These are phyloP conservation scores for Aureobasidium sp. DNA, from an alignment of 2,329 filamentous ascomycete species.

Conservation along the genomic window DNA sequence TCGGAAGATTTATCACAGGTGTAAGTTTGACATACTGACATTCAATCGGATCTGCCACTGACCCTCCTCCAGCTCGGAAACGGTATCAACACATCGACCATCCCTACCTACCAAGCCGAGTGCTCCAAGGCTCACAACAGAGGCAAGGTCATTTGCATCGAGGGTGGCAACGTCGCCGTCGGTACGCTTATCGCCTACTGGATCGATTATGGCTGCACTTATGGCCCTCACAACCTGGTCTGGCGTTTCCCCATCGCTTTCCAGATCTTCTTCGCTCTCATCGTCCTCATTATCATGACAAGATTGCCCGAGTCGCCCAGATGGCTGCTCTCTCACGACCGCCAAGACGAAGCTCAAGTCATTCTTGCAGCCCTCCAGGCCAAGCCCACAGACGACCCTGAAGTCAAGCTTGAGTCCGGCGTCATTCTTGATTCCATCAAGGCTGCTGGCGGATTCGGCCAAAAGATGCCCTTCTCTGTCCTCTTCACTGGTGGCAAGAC, in stretches of 20 bases:
- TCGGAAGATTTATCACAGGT: constrained; percentile 47
- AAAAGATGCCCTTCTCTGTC: constrained; percentile 42
- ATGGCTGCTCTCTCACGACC: constrained; percentile 25
- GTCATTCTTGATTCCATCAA: constrained; percentile 57
- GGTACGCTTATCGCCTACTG: constrained; percentile 48
- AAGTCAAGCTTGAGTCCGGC: constrained; percentile 46
- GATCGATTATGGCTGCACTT: constrained; percentile 38
- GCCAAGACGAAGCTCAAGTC: constrained; percentile 19
- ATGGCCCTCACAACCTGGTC: constrained; percentile 28
- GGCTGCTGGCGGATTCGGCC: constrained; percentile 35
- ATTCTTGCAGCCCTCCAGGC: constrained; percentile 19
- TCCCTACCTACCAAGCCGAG: constrained; percentile 49
- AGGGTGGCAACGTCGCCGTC: constrained; percentile 46
- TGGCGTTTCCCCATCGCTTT: constrained; percentile 37
- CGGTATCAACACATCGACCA: constrained; percentile 50
- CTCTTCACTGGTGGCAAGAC: constrained; percentile 54
- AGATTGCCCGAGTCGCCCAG: constrained; percentile 41
- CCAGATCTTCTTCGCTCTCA: constrained; percentile 37
- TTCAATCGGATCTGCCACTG: background rate
- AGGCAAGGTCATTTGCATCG: constrained; percentile 55
- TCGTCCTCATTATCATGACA: constrained; percentile 38
- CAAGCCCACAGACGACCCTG: constrained; percentile 7
- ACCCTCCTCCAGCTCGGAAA: constrained; percentile 33
- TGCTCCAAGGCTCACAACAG: constrained; percentile 50
- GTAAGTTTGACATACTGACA: constrained; percentile 21